These are phyloP conservation scores for Psilocybe sp. DNA, from an alignment of 768 basidiomycete species.

Conservation along the genomic window DNA sequence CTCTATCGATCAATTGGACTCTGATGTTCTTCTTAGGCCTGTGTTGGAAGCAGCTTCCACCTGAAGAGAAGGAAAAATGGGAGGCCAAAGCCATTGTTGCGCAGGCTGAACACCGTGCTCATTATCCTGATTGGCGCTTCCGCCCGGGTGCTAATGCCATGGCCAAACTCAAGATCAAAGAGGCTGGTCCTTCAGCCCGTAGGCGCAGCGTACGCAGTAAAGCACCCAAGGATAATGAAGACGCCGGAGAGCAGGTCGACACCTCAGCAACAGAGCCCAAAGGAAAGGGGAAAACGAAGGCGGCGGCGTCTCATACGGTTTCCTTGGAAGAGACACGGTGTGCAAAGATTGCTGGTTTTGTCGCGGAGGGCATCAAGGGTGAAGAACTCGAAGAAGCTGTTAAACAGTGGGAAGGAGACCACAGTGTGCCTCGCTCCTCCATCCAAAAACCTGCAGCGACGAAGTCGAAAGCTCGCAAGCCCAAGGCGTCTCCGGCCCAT, in stretches of 20 bases:
- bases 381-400: constrained; percentile 59
- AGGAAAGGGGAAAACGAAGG: constrained; percentile 27
- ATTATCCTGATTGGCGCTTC: constrained; percentile 84
- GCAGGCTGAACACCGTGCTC: constrained; percentile 67
- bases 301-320: constrained; percentile 15
- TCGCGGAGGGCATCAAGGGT: constrained; percentile 67
- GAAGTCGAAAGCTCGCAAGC: constrained; percentile 11
- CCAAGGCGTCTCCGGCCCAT: constrained; percentile 5
- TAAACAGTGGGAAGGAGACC: constrained; percentile 53
- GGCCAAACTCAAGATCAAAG: constrained; percentile 36
- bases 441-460: constrained; percentile 1
- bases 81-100: constrained; percentile 72
- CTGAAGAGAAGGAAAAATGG: constrained; percentile 69
- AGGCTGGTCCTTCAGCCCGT: constrained; percentile 18
- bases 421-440: constrained; percentile 16
- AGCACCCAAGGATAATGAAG: constrained; percentile 16
- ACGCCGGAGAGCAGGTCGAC: constrained; percentile 18
- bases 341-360: constrained; percentile 64
- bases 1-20: constrained; percentile 4
- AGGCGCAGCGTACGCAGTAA: constrained; percentile 21
- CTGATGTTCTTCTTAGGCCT: constrained; percentile 44
- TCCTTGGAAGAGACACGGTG: constrained; percentile 51
- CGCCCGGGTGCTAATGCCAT: constrained; percentile 54
- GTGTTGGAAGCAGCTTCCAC: constrained; percentile 71
- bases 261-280: constrained; percentile 7